phyloP scores from a whole-genome alignment of 2,329 filamentous ascomycete species.

The Orbilia quercus region DNA sequence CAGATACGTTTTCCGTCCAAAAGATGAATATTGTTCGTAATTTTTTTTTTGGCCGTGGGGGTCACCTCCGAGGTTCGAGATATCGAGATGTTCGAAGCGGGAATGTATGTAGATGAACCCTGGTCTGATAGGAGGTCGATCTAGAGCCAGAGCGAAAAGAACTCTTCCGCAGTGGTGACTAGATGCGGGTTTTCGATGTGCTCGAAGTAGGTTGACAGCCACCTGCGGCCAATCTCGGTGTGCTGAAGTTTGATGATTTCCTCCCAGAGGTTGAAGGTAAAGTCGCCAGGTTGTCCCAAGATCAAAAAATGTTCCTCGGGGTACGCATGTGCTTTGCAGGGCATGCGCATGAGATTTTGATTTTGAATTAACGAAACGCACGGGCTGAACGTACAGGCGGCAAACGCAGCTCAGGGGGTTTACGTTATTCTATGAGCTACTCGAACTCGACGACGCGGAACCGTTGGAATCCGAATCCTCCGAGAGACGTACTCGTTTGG shows the following conservation, averaged over 20 bases:
- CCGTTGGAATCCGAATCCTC: conserved; percentile 20
- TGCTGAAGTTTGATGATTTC: background rate
- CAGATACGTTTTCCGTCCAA: background rate
- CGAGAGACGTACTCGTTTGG: conserved; percentile 22
- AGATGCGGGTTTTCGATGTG: background rate
- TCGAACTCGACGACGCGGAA: conserved; percentile 19
- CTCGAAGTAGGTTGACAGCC: conserved; percentile 1
- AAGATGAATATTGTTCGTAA: background rate
- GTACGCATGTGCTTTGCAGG: conserved; percentile 1
- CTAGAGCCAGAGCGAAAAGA: background rate
- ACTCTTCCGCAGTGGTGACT: background rate
- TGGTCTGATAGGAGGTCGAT: background rate
- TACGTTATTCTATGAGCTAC: conserved; percentile 3
- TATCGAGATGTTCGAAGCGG: conserved; percentile 6
- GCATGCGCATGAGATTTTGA: background rate
- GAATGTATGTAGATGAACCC: background rate
- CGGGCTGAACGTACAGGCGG: background rate
- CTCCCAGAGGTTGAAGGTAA: background rate
- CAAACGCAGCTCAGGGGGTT: background rate
- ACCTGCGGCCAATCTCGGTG: background rate
- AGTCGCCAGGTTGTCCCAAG: background rate
- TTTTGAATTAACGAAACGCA: background rate
- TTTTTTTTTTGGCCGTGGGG: no score
- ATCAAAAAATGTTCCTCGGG: background rate
- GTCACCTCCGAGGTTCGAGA: background rate